Conservation (phyloP, 257 asterid species). For the Solanum gracilifrons region DNA sequence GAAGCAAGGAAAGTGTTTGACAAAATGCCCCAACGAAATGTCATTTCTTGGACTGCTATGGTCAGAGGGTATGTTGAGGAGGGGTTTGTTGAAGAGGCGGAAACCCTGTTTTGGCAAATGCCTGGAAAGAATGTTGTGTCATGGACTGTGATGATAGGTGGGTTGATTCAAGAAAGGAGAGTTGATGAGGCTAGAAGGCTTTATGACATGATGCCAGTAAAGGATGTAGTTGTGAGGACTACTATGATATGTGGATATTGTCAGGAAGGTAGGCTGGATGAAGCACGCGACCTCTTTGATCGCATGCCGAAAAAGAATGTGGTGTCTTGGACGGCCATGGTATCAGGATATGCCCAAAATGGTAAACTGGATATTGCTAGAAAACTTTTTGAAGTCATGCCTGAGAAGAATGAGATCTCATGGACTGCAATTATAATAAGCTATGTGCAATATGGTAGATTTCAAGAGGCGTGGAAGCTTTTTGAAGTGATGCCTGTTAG, state of each 20-base stretch:
- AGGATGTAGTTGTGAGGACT: constrained; percentile 53
- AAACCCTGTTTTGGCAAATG: constrained; percentile 54
- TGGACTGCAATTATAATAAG: constrained; percentile 75
- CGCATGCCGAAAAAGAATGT: constrained; percentile 38
- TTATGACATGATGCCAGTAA: constrained; percentile 45
- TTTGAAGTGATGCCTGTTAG: constrained; percentile 44
- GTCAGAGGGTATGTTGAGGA: constrained; percentile 54
- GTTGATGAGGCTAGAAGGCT: constrained; percentile 46
- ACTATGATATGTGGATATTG: constrained; percentile 69
- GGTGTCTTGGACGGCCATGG: constrained; percentile 69
- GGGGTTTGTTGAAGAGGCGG: constrained; percentile 49
- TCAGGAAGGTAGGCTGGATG: constrained; percentile 46
- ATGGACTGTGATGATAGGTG: constrained; percentile 73
- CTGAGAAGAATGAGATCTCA: constrained; percentile 64
- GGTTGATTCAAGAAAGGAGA: constrained; percentile 38
- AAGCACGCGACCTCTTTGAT: constrained; percentile 62
- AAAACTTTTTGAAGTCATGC: constrained; percentile 80
- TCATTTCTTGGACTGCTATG: constrained; percentile 62
- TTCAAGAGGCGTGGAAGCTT: constrained; percentile 49
- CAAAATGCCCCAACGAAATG: constrained; percentile 54
- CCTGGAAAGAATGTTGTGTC: constrained; percentile 68
- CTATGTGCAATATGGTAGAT: constrained; percentile 47
- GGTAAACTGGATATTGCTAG: constrained; percentile 59
- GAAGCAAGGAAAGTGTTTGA: constrained; percentile 57
- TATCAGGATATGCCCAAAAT: constrained; percentile 54